A percentile compares a stretch with the other conserved stretches of the same genome.
phyloP scores from a whole-genome alignment of 2,329 filamentous ascomycete genomes.

The Knufia fluminis region DNA sequence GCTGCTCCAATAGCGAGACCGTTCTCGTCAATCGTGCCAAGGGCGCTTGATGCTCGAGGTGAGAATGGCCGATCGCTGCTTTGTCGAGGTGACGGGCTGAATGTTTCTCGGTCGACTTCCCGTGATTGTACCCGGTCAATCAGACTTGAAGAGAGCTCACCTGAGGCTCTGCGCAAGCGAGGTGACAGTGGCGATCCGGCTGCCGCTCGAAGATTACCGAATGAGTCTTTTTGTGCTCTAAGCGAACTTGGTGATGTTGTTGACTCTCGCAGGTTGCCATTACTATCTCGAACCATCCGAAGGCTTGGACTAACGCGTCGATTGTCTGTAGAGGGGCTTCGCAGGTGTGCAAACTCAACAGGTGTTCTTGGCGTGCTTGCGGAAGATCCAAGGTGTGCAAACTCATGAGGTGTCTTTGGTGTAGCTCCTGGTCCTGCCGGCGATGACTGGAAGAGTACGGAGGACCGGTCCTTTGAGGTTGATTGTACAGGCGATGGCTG shows the following conservation, averaged over 20 bases:
- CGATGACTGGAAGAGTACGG: conserved; percentile 38
- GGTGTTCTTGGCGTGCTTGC: conserved; percentile 18
- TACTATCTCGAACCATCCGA: conserved; percentile 24
- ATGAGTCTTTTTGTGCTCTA: conserved; percentile 3
- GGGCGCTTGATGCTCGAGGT: conserved; percentile 31
- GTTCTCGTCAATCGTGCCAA: conserved; percentile 30
- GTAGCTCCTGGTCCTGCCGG: conserved; percentile 25
- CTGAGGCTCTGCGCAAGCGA: conserved; percentile 3
- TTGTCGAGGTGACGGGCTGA: conserved; percentile 25
- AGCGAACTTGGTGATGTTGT: conserved; percentile 2
- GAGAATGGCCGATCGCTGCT: conserved; percentile 20
- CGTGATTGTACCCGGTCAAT: conserved; percentile 13
- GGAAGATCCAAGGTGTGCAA: conserved; percentile 4
- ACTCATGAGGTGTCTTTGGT: conserved; percentile 17
- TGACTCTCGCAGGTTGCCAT: conserved; percentile 8
- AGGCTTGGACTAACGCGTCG: conserved; percentile 26
- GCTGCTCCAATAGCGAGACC: conserved; percentile 12
- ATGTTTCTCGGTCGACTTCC: conserved; percentile 28
- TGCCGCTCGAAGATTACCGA: conserved; percentile 7
- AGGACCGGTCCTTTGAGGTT: conserved; percentile 38
- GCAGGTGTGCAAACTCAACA: conserved; percentile 8
- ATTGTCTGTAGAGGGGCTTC: conserved; percentile 16
- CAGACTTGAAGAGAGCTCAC: conserved; percentile 17
- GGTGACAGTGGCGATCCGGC: conserved; percentile 5
- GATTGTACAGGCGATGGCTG: conserved; percentile 33